Base-by-base conservation (phyloP, 176 grass and related monocot species). In the Tillandsia fasciculata region DNA sequence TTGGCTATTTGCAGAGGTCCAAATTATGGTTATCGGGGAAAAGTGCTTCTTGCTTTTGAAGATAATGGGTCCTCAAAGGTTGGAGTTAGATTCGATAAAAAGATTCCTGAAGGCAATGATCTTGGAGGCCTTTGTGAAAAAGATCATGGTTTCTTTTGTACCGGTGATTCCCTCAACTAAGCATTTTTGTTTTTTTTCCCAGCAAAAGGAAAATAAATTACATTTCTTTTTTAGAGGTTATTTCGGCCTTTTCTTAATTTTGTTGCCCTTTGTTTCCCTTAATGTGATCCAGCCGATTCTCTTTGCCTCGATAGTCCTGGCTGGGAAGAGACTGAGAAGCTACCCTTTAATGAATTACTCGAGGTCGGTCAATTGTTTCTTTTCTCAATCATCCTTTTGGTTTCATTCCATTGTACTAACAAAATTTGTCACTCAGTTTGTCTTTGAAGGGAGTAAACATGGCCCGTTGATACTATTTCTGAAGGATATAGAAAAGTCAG, bases 121-220 rank as follows among this genome's bases (percentile, higher is more conserved):
- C 86, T 97, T 79, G 93, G 93, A 49, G 93, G 93, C 53, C 68
- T 81, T 74, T 97, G 93, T 74, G 93, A 97, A 77, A 69, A 85
- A 90, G 77, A 90, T 66, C 89, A 92, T 74, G 93, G 93, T 66
- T 90, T 97, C 76, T 97, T 97, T 74, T 97, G 93, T 73, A 50
- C 89, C 70, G 89, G 93, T 82, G 47, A 77, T 48, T 66, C 26
- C 69, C 52, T 69, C 58, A 14, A 64, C 72, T 63, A 20, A 50
- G 50, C 50, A 66, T 75, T 26, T 26, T 49, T 74, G 63, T 49
- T 24, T 48, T 71, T 72, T 11, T 68, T 13, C 65, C 72, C 6
- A 49, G 49, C n/a, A 49, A 33, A 56, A 53, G 56, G 63, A 68
- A 8, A 14, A 69, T 51, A 6, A 87, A 67, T 54, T 74, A 73